These are phyloP conservation scores for Phialophora tarda DNA, from an alignment of 2,329 filamentous ascomycete genomes.

Conservation along the genomic window DNA sequence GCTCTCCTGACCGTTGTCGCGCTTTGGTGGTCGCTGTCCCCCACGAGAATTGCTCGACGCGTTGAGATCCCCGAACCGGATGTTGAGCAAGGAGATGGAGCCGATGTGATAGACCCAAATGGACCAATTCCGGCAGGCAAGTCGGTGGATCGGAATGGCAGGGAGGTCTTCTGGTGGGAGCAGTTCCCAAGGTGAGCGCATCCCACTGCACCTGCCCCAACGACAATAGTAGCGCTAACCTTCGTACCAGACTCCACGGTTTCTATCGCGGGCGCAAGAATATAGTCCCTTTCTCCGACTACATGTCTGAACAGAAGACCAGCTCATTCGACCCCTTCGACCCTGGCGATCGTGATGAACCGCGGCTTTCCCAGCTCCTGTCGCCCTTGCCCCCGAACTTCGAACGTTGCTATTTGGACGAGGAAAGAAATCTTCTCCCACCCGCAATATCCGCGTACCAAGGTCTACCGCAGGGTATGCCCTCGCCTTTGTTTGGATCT, in stretches of 20 bases:
- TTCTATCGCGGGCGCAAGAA: slow-evolving; percentile 33
- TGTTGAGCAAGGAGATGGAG: not conserved
- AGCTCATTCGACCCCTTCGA: slow-evolving; percentile 22
- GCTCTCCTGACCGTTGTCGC: slow-evolving; percentile 24
- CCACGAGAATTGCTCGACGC: not conserved
- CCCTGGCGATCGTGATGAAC: slow-evolving; percentile 10
- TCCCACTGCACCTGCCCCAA: not conserved
- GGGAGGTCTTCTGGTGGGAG: slow-evolving; percentile 41
- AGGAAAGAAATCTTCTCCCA: slow-evolving; percentile 28
- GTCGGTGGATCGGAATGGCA: slow-evolving; percentile 27
- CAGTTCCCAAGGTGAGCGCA: slow-evolving; percentile 34
- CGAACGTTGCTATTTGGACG: slow-evolving; percentile 33
- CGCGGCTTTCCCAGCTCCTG: slow-evolving; percentile 17
- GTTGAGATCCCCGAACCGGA: slow-evolving; percentile 8
- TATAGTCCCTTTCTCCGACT: slow-evolving; percentile 32
- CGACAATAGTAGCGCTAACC: not conserved
- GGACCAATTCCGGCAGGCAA: slow-evolving; percentile 35
- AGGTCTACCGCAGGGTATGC: slow-evolving; percentile 37
- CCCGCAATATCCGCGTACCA: slow-evolving; percentile 34
- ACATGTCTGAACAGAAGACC: slow-evolving; percentile 35
- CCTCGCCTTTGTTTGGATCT: slow-evolving; percentile 65
- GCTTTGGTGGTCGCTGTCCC: slow-evolving; percentile 22
- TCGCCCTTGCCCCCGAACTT: slow-evolving; percentile 5
- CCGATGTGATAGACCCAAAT: slow-evolving; percentile 12
- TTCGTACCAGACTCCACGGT: slow-evolving; percentile 27